Conservation (phyloP, 768 basidiomycete species). For the Daedaleopsis sinensis region DNA sequence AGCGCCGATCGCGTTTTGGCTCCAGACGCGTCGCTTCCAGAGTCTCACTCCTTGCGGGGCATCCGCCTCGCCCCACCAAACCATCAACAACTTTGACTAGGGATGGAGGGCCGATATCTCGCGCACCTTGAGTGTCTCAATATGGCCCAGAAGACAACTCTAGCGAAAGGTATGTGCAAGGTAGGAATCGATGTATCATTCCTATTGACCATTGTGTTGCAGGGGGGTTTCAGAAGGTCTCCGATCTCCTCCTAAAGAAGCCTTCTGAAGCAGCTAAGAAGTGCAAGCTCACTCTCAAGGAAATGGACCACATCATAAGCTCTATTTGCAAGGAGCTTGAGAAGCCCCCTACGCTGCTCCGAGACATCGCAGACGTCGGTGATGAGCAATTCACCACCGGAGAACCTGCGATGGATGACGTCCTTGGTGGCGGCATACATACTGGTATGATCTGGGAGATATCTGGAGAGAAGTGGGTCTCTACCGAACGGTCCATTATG, state of each 20-base stretch:
- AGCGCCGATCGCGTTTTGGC: slow-evolving; percentile 11
- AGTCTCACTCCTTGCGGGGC: background rate
- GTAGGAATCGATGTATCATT: too few species aligned
- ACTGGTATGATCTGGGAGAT: slow-evolving; percentile 88
- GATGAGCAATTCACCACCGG: slow-evolving; percentile 71
- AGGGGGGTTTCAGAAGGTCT: slow-evolving; percentile 21
- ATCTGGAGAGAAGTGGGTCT: slow-evolving; percentile 80
- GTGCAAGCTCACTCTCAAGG: slow-evolving; percentile 53
- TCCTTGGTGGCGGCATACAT: slow-evolving; percentile 78
- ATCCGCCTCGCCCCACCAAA: too few species aligned
- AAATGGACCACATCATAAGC: slow-evolving; percentile 54
- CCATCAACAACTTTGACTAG: background rate
- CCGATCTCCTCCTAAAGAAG: slow-evolving; percentile 52
- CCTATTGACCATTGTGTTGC: background rate
- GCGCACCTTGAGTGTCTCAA: slow-evolving; percentile 31
- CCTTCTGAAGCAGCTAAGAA: slow-evolving; percentile 56
- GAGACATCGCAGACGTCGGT: slow-evolving; percentile 38
- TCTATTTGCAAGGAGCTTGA: slow-evolving; percentile 48
- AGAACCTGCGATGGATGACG: slow-evolving; percentile 64
- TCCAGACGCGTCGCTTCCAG: slow-evolving; percentile 4
- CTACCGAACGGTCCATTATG: background rate
- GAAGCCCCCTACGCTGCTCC: slow-evolving; percentile 44
- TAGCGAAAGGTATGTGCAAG: slow-evolving; percentile 40
- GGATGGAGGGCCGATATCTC: slow-evolving; percentile 24
- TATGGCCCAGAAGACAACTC: slow-evolving; percentile 33